These are phyloP conservation scores for Cyclostephanos tholiformis DNA, from an alignment of 108 stramenopile species.

Conservation along the genomic window DNA sequence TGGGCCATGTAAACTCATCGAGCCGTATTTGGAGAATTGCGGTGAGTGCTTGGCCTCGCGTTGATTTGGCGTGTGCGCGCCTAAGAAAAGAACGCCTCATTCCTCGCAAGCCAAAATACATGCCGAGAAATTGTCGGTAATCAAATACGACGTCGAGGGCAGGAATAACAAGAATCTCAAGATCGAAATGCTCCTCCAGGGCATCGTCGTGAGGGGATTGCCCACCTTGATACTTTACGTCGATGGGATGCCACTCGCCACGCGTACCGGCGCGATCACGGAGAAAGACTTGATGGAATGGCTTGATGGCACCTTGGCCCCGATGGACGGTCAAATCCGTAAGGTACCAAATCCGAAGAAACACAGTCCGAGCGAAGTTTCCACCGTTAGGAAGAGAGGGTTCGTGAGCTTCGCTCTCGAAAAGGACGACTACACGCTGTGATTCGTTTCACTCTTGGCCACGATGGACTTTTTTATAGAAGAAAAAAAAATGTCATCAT, in stretches of 20 bases:
- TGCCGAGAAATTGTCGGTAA: constrained; percentile 46
- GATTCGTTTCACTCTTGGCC: neutral
- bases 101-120: constrained; percentile 34
- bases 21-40: constrained; percentile 53
- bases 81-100: neutral
- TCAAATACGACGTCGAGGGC: constrained; percentile 64
- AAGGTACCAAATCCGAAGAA: neutral
- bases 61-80: neutral
- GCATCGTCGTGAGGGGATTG: constrained; percentile 57
- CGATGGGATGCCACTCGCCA: constrained; percentile 41
- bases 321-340: neutral
- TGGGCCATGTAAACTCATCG: constrained; percentile 72
- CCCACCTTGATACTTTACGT: constrained; percentile 60
- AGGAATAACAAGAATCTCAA: constrained; percentile 55
- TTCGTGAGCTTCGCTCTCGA: constrained; percentile 13
- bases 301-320: constrained; percentile 50
- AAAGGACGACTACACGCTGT: neutral
- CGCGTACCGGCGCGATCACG: constrained; percentile 56
- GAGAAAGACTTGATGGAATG: constrained; percentile 49
- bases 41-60: constrained; percentile 20
- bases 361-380: neutral
- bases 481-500: too few species aligned
- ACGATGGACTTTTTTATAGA: too few species aligned
- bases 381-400: constrained; percentile 5
- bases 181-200: constrained; percentile 64